phyloP scores from a whole-genome alignment of 225 moss, liverwort and hornwort genomes.

The Bryoerythrophyllum caledonicum region DNA sequence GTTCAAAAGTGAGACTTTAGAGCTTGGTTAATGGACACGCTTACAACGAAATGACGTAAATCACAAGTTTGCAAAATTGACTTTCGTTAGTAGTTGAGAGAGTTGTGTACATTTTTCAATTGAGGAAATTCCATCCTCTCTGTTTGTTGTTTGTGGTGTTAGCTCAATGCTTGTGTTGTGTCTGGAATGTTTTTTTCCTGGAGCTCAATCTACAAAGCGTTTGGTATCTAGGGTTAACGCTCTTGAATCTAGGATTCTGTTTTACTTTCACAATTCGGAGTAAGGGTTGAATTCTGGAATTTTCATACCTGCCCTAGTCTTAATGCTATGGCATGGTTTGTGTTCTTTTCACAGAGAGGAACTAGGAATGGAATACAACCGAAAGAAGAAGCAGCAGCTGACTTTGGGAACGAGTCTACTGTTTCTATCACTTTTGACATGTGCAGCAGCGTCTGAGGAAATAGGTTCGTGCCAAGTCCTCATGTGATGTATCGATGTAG shows the following conservation, averaged over 20 bases:
- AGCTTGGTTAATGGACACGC: not conserved
- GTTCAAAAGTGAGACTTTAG: conserved; percentile 6
- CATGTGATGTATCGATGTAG: not conserved
- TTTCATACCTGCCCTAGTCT: not conserved
- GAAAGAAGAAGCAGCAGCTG: conserved; percentile 9
- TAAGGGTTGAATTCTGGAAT: not conserved
- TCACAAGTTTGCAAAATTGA: no score
- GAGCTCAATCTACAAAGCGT: not conserved
- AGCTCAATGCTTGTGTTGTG: not conserved
- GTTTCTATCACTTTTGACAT: conserved; percentile 18
- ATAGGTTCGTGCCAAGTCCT: conserved; percentile 28
- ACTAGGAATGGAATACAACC: conserved; percentile 47
- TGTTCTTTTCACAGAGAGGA: conserved; percentile 13
- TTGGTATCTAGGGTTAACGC: not conserved
- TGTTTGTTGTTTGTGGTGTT: not conserved
- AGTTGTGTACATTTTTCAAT: not conserved
- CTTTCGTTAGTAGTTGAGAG: not conserved
- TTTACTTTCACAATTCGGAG: not conserved
- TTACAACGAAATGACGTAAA: not conserved
- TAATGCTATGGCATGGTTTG: conserved; percentile 7
- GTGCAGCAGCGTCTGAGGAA: conserved; percentile 17
- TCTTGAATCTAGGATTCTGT: not conserved
- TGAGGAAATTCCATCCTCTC: not conserved
- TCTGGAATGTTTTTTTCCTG: not conserved
- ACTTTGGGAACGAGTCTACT: conserved; percentile 28